These are phyloP conservation scores for Capronia americana DNA, from an alignment of 2,329 filamentous ascomycete species.

Conservation along the genomic window DNA sequence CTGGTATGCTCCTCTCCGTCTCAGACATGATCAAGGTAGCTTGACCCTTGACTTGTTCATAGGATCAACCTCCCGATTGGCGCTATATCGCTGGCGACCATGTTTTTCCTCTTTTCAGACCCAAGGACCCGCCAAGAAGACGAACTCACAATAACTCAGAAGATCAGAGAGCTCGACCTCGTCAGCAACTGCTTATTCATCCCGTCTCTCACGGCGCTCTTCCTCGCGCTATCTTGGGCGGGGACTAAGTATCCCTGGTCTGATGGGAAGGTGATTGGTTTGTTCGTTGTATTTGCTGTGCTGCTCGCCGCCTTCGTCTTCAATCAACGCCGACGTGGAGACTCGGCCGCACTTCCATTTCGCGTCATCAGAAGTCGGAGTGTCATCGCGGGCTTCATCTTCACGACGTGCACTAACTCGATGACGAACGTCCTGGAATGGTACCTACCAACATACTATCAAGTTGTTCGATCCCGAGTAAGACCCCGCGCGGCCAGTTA, in stretches of 20 bases:
- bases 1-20: not conserved
- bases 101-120: not conserved
- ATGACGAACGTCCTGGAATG: conserved; percentile 21
- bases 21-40: not conserved
- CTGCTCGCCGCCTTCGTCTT: conserved; percentile 52
- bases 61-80: conserved; percentile 48
- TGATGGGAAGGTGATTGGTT: conserved; percentile 1
- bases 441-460: conserved; percentile 37
- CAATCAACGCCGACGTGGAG: conserved; percentile 53
- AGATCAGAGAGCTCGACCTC: conserved; percentile 48
- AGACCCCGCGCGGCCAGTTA: not conserved
- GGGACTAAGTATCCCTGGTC: not conserved
- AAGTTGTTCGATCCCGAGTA: conserved; percentile 37
- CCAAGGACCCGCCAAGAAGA: not conserved
- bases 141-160: conserved; percentile 43
- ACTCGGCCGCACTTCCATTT: conserved; percentile 57
- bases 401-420: conserved; percentile 45
- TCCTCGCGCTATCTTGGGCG: not conserved
- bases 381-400: conserved; percentile 43
- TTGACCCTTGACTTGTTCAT: not conserved
- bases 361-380: conserved; percentile 55
- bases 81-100: conserved; percentile 45
- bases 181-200: conserved; percentile 54
- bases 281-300: conserved; percentile 52
- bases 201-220: conserved; percentile 54